Base-by-base conservation (phyloP, 202 grass and related monocot genomes). In the Setaria viridis region DNA sequence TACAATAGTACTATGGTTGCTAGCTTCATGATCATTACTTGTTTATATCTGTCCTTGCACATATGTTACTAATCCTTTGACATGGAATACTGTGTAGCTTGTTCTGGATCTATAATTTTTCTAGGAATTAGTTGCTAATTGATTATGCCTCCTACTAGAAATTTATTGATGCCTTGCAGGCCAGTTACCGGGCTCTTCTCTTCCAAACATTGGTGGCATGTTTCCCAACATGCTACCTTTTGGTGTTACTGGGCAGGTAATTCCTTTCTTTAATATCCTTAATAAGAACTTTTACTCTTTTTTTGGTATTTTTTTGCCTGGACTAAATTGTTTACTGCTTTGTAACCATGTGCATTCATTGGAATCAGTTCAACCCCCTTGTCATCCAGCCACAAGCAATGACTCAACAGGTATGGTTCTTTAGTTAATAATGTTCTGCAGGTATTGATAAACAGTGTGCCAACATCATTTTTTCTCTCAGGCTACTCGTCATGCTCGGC, bases 351-450 rank as follows among this genome's bases (percentile, higher is more conserved):
- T 72, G 47, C 14, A 66, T 62, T 72, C 63, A 53, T 63, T 77
- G 87, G 51, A 70, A 95, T 86, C 90, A 95, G 90, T 94, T 82
- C 77, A 89, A 92, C 54, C 85, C 94, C 37, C 95, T 92, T 78
- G 54, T 95, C 83, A 91, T 98, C 84, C 96, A 94, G 73, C 93
- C 94, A 17, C 96, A 99, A 94, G 96, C 96, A 69, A 99, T 99
- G 96, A 99, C 96, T 41, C 96, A 99, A 82, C 96, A 99, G 89
- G 89, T 91, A 87, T 75, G 74, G 13, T 63, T 76, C 11, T 85
- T 76, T 67, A 62, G 84, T 54, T 80, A 53, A 70, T 75, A 64
- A 62, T 84, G 65, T 70, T 49, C 53, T 70, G 21, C 39, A 68
- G 25, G 33, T 87, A 72, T 84, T 46, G 19, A 76, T 64, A 68